Evolutionary conservation across 257 asterid genomes (phyloP).

Genomic region (Solanum rostratum): DNA sequence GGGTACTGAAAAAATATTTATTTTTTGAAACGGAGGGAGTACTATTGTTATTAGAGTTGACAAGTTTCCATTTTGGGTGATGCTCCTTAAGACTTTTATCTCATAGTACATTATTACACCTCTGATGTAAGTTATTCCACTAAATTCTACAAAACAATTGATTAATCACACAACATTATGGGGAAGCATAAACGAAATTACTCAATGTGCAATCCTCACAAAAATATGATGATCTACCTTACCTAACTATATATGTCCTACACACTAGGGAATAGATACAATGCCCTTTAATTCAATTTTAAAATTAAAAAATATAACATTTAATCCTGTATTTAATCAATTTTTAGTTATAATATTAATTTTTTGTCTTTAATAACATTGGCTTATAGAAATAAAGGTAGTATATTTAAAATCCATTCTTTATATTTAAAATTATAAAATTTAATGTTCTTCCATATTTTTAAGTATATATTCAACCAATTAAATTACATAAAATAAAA

Average conservation of each 20-base stretch:
- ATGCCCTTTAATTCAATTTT: background rate
- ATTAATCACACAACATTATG: background rate
- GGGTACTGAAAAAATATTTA: too few relatives aligned
- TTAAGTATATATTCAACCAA: background rate
- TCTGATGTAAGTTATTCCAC: background rate
- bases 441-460: background rate
- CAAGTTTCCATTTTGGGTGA: background rate
- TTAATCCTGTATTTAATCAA: background rate
- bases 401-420: too few relatives aligned
- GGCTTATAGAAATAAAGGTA: background rate
- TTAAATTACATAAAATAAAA: background rate
- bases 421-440: background rate
- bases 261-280: background rate
- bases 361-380: background rate
- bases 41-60: background rate
- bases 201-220: background rate
- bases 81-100: background rate
- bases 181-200: background rate
- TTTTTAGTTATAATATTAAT: background rate
- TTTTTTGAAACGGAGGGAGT: too few relatives aligned
- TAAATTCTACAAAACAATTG: background rate
- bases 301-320: background rate
- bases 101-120: background rate
- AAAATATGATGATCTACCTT: background rate
- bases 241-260: background rate